These are phyloP conservation scores for Lotmaria passim DNA, from an alignment of 208 protist species.

Conservation along the genomic window DNA sequence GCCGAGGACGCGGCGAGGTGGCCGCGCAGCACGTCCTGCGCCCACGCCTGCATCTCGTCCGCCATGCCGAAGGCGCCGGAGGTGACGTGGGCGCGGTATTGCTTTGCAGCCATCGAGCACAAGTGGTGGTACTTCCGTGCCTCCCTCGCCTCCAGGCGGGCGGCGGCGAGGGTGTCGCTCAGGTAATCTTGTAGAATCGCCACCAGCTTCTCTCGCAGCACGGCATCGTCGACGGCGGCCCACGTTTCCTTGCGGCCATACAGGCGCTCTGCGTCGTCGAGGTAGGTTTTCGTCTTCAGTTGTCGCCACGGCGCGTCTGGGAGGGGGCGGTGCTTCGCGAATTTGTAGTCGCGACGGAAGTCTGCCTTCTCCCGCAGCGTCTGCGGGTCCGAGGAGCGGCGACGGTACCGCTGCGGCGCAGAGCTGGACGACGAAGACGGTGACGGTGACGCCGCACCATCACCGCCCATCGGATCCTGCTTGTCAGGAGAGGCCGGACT, in stretches of 20 bases:
- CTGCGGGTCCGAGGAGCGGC: constrained; percentile 78
- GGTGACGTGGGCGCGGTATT: constrained; percentile 70
- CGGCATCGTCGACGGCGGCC: constrained; percentile 59
- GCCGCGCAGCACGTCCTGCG: constrained; percentile 27
- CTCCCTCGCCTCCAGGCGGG: constrained; percentile 62
- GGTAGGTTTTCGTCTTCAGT: constrained; percentile 73
- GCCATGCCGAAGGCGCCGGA: constrained; percentile 55
- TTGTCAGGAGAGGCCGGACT: background rate
- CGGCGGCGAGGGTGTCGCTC: constrained; percentile 67
- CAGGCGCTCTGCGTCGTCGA: constrained; percentile 90
- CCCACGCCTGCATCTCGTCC: constrained; percentile 55
- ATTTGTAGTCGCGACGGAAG: constrained; percentile 85
- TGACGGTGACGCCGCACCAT: background rate
- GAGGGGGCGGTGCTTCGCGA: constrained; percentile 68
- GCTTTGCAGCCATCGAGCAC: constrained; percentile 52
- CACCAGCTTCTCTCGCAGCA: constrained; percentile 76
- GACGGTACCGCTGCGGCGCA: constrained; percentile 42
- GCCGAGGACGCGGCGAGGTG: background rate
- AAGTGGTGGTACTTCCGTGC: constrained; percentile 71
- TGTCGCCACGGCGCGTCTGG: constrained; percentile 79
- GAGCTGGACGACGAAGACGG: background rate
- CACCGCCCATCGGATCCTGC: background rate
- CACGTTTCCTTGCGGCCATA: constrained; percentile 89
- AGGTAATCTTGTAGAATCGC: constrained; percentile 84
- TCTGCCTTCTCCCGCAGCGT: constrained; percentile 68